Evolutionary conservation across 23 red algal species (phyloP), one percentile per base, ranked within the genome.

Genomic region (Rhodosorus marinus): DNA sequence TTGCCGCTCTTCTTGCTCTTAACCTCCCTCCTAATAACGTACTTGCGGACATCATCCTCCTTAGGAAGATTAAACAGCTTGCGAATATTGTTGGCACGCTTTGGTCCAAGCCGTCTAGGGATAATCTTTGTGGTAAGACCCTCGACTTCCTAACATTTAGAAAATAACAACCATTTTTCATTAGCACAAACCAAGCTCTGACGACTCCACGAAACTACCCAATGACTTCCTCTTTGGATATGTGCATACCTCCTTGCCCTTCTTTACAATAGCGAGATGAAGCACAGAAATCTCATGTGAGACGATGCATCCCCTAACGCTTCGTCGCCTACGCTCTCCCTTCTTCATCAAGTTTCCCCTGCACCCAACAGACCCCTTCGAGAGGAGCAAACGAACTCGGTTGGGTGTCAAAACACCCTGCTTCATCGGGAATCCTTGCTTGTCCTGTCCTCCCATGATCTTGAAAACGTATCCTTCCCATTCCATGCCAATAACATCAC

Each of bases 401-500:
- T 62, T 62, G 49, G 90, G 74, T 42, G 90, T 85, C 29, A 98
- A 60, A 28, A 98, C 90, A 1, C 90, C 90, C 53, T 83, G 90
- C 55, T 82, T 82, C 77, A 82, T 82, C 2, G 90, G 64, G 47
- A 98, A 98, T 15, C 90, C 90, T 53, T 98, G 75, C 66, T 98
- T 98, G 62, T 98, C 90, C 56, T 98, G 90, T 33, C 76, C 90
- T 51, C 90, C 90, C 78, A 84, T 98, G 31, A 98, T 85, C 35
- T 74, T 66, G 25, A 98, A 71, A 34, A 98, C 75, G 67, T 82
- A 80, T 3, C 90, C 90, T 25, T 69, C 66, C 54, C 70, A 98
- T 30, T 98, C 90, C 29, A 86, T 80, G 5, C 78, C 90, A 11
- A 92, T 59, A 29, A 77, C 65, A 19, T 85, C 90, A 33, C 90